Conservation (phyloP, 306 rosid genomes). For the Bauhinia variegata region DNA sequence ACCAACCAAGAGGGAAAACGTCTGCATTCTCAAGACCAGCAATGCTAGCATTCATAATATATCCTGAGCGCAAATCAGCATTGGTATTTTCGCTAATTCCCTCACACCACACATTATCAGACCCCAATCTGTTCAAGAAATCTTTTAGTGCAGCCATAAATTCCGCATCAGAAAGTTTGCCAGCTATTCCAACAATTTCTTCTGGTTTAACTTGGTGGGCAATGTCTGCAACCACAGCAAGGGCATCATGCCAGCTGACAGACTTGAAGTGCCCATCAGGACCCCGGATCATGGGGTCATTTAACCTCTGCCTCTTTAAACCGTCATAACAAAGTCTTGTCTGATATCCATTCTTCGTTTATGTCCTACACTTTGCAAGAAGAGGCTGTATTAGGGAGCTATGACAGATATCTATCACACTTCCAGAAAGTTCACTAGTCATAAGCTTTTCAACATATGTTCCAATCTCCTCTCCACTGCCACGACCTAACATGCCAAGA, state of each 20-base stretch:
- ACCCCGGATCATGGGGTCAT: slow-evolving; percentile 97
- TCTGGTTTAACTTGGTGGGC: slow-evolving; percentile 74
- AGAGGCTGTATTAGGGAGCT: background rate
- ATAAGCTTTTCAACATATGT: slow-evolving; percentile 94
- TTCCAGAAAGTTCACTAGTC: slow-evolving; percentile 99
- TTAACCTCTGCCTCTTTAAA: slow-evolving; percentile 96
- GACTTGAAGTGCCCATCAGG: slow-evolving; percentile 90
- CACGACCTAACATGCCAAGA: slow-evolving; percentile 99
- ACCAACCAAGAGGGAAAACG: slow-evolving; percentile 89
- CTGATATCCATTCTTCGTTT: slow-evolving; percentile 99
- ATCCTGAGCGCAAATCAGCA: slow-evolving; percentile 94
- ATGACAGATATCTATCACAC: slow-evolving; percentile 95
- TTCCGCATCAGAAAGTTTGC: slow-evolving; percentile 95
- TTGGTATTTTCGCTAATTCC: slow-evolving; percentile 66
- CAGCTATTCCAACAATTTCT: slow-evolving; percentile 90
- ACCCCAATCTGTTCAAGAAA: slow-evolving; percentile 86
- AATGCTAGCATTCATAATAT: slow-evolving; percentile 83
- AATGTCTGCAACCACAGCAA: slow-evolving; percentile 82
- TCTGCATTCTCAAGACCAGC: slow-evolving; percentile 95
- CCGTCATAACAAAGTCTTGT: slow-evolving; percentile 97
- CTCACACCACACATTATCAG: slow-evolving; percentile 93
- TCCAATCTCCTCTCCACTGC: slow-evolving; percentile 99
- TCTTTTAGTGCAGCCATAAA: slow-evolving; percentile 95
- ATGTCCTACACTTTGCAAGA: slow-evolving; percentile 70
- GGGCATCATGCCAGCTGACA: slow-evolving; percentile 96